A percentile compares a stretch with the other conserved stretches of the same genome.
These are phyloP conservation scores for Penicillium sp. DNA, from an alignment of 2,329 filamentous ascomycete genomes.

Conservation along the genomic window DNA sequence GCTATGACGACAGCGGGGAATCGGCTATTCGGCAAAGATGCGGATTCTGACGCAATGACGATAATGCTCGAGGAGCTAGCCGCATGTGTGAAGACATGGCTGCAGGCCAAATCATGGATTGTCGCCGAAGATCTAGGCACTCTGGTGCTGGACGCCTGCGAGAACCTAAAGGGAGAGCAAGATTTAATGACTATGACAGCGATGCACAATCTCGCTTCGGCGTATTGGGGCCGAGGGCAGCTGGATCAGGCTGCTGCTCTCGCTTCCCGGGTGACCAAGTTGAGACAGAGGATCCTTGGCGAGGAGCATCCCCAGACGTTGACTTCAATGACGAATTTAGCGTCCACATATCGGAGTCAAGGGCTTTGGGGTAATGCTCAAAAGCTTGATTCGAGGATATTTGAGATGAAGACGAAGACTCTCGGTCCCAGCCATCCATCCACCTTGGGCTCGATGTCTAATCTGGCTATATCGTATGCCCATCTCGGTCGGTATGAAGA, in stretches of 20 bases:
- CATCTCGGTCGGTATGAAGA: slow-evolving; percentile 12
- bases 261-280: neutral
- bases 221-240: slow-evolving; percentile 11
- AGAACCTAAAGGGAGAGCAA: slow-evolving; percentile 4
- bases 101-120: slow-evolving; percentile 6
- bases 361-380: slow-evolving; percentile 8
- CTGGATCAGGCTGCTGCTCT: slow-evolving; percentile 6
- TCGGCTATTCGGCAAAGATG: neutral
- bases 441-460: slow-evolving; percentile 9
- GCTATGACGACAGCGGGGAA: neutral
- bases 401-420: slow-evolving; percentile 6
- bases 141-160: neutral
- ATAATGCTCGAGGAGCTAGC: slow-evolving; percentile 3
- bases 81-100: slow-evolving; percentile 1
- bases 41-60: neutral
- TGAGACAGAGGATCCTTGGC: slow-evolving; percentile 5
- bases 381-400: slow-evolving; percentile 5
- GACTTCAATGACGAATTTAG: slow-evolving; percentile 15
- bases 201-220: slow-evolving; percentile 13
- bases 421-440: slow-evolving; percentile 4
- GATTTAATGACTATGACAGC: slow-evolving; percentile 11
- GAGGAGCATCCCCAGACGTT: slow-evolving; percentile 12
- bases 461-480: slow-evolving; percentile 12
- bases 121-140: slow-evolving; percentile 7
- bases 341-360: slow-evolving; percentile 11